phyloP scores from a whole-genome alignment of 208 protist species.

The Angomonas ambiguus region DNA sequence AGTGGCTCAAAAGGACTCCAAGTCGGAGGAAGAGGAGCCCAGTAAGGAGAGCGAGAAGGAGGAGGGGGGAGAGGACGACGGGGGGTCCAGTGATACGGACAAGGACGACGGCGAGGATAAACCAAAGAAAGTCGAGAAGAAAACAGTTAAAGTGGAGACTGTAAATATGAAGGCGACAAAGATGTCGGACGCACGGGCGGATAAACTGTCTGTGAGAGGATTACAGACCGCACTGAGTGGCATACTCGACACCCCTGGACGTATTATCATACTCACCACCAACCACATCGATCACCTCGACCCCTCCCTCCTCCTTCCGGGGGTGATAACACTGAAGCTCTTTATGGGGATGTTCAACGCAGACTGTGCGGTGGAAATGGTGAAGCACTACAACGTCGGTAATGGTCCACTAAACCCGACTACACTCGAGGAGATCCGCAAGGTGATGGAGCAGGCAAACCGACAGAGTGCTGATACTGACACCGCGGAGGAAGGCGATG shows the following conservation, averaged over 20 bases:
- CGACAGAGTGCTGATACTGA: not conserved
- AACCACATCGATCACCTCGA: constrained; percentile 91
- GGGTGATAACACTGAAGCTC: constrained; percentile 88
- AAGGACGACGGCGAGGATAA: not conserved
- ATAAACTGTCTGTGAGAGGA: constrained; percentile 83
- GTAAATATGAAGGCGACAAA: not conserved
- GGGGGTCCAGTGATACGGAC: not conserved
- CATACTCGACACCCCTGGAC: constrained; percentile 81
- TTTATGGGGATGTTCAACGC: constrained; percentile 79
- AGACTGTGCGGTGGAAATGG: constrained; percentile 68
- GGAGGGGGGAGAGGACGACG: constrained; percentile 4
- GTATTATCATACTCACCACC: constrained; percentile 93
- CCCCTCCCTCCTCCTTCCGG: constrained; percentile 76
- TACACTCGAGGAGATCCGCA: constrained; percentile 13
- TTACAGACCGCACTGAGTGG: constrained; percentile 93
- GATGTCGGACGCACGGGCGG: constrained; percentile 4
- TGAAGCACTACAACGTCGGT: constrained; percentile 63
- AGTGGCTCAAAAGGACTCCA: not conserved
- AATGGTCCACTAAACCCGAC: not conserved
- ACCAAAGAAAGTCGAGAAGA: constrained; percentile 15
- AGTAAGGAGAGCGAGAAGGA: not conserved
- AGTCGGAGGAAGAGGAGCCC: not conserved
- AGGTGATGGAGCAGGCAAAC: not conserved
- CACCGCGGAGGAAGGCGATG: not conserved
- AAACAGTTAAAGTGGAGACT: not conserved